Evolutionary conservation across 1,284 basidiomycete genomes (phyloP), one percentile per base, ranked within the genome.

Genomic region (Sanghuangporus weigelae): DNA sequence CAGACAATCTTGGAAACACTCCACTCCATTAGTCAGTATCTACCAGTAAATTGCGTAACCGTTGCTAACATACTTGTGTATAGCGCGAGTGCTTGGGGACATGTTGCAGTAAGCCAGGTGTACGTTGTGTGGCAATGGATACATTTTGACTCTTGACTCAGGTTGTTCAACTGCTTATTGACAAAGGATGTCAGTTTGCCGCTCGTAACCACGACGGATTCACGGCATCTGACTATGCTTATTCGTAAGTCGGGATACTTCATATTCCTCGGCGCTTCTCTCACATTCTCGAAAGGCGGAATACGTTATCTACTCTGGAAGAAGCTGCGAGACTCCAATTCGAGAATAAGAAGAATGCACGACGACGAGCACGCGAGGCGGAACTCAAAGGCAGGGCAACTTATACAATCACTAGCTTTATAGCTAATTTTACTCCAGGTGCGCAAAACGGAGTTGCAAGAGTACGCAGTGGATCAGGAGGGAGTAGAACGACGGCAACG

Each of bases 1-100:
- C 93, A 8, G 95, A 98, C 77, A 84, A 93, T 63, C 86, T 91
- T 73, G 96, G 96, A 38, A 96, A 97, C 71, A 93, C 94, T 0
- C 89, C 96, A 14, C 76, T 98, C 59, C 96, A 98, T 73, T 95
- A 95, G 92, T 95, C 72, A 75, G 90, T 79, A 59, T 54, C 53
- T 67, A 57, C 39, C 62, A 62, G 54, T 23, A 31, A 31, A 8
- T 49, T 57, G 51, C 40, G 53, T 12, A 58, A 38, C 54, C 39
- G 19, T 44, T 53, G 19, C 59, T 69, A 57, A 69, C 1, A 7
- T 21, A 46, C 59, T 48, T 42, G 60, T 60, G 59, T 61, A 53
- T 69, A 93, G 91, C 74, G 92, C 92, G 16, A 92, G 91, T 69
- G 84, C 90, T 26, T 94, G 91, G 90, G 90, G 90, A 36, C 88